A percentile compares a stretch with the other conserved stretches of the same genome.
Evolutionary conservation across 1,284 basidiomycete genomes (phyloP).

Genomic region (Inonotus hispidus): DNA sequence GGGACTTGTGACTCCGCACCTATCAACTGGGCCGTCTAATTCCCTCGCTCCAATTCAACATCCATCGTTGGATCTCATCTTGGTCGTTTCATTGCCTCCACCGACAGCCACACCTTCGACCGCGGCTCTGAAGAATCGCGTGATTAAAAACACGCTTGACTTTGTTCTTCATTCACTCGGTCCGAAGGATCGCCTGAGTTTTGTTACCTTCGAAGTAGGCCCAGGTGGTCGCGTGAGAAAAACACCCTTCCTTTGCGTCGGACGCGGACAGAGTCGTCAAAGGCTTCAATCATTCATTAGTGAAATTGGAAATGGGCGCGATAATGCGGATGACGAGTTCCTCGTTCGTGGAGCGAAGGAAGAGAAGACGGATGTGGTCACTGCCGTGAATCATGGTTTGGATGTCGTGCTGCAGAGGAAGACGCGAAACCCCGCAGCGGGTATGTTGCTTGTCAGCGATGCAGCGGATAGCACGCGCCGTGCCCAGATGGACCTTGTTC

Average conservation of each 20-base stretch:
- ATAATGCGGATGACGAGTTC: slow-evolving; percentile 60
- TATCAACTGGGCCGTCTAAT: slow-evolving; percentile 71
- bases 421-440: slow-evolving; percentile 81
- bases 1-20: slow-evolving; percentile 65
- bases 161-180: slow-evolving; percentile 77
- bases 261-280: slow-evolving; percentile 60
- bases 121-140: slow-evolving; percentile 76
- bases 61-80: slow-evolving; percentile 85
- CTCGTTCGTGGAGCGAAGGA: slow-evolving; percentile 73
- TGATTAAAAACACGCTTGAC: slow-evolving; percentile 81
- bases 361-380: slow-evolving; percentile 93
- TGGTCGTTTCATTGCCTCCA: slow-evolving; percentile 85
- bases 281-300: slow-evolving; percentile 77
- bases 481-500: slow-evolving; percentile 98
- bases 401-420: slow-evolving; percentile 94
- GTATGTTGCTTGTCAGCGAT: slow-evolving; percentile 91
- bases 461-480: slow-evolving; percentile 84
- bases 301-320: slow-evolving; percentile 48
- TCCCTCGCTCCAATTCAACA: slow-evolving; percentile 76
- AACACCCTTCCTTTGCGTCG: slow-evolving; percentile 81
- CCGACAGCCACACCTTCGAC: slow-evolving; percentile 68
- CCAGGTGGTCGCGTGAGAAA: slow-evolving; percentile 73
- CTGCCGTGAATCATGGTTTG: slow-evolving; percentile 88
- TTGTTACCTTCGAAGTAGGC: slow-evolving; percentile 89
- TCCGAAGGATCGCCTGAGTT: slow-evolving; percentile 70